Percentiles rank a stretch among this genome's conserved stretches.
phyloP scores from a whole-genome alignment of 352 stramenopile species.

The Bremia lactucae region DNA sequence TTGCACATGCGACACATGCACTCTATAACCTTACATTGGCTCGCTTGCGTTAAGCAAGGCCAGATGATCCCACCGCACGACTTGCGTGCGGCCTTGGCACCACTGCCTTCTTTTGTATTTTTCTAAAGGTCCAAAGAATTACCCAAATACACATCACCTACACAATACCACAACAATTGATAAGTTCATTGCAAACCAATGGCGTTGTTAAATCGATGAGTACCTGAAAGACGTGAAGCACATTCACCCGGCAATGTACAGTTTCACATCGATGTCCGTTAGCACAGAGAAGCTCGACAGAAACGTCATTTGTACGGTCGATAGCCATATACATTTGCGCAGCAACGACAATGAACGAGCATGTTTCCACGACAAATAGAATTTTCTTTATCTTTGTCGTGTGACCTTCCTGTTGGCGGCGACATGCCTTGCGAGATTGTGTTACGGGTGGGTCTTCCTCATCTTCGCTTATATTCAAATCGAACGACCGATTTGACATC shows the following conservation, averaged over 20 bases:
- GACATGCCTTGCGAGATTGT: slow-evolving; percentile 9
- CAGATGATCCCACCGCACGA: too few relatives aligned
- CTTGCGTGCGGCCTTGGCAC: slow-evolving; percentile 21
- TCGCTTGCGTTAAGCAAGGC: too few relatives aligned
- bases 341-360: slow-evolving; percentile 23
- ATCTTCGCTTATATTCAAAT: slow-evolving; percentile 31
- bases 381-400: slow-evolving; percentile 37
- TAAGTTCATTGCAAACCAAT: neutral
- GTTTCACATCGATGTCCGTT: slow-evolving; percentile 44
- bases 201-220: neutral
- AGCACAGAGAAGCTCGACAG: slow-evolving; percentile 44
- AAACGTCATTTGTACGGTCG: slow-evolving; percentile 15
- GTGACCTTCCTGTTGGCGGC: slow-evolving; percentile 21
- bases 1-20: too few relatives aligned
- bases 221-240: slow-evolving; percentile 45
- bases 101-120: slow-evolving; percentile 28
- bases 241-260: slow-evolving; percentile 26
- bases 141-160: slow-evolving; percentile 27
- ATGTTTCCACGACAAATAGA: slow-evolving; percentile 25
- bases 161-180: slow-evolving; percentile 4
- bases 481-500: slow-evolving; percentile 25
- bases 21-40: too few relatives aligned
- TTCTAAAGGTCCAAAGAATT: slow-evolving; percentile 29
- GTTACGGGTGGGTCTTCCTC: slow-evolving; percentile 17
- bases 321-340: slow-evolving; percentile 48